phyloP scores from a whole-genome alignment of 371 early-diverging fungal genomes.

The Mortierella sp. region DNA sequence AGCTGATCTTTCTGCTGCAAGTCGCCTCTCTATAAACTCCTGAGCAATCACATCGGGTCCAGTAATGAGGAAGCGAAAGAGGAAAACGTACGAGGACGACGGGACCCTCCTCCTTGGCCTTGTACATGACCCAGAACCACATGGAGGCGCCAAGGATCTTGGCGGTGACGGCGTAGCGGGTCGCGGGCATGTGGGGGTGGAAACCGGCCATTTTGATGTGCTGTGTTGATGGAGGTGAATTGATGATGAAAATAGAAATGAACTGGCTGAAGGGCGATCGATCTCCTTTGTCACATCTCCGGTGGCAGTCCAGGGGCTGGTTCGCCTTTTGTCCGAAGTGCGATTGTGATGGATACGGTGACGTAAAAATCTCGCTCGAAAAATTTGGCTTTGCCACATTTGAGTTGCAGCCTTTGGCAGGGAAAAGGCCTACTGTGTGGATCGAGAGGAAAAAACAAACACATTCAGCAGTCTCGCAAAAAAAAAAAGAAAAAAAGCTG shows the following conservation, averaged over 20 bases:
- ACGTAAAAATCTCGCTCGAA: background rate
- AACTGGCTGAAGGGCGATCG: background rate
- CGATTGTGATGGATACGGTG: background rate
- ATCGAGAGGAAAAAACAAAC: background rate
- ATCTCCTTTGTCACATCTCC: slow-evolving; percentile 1
- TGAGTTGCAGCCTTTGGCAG: background rate
- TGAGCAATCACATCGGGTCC: background rate
- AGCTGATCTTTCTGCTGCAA: background rate
- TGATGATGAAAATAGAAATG: slow-evolving; percentile 9
- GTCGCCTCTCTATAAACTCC: background rate
- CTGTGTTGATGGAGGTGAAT: slow-evolving; percentile 14
- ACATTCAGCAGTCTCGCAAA: slow-evolving; percentile 5
- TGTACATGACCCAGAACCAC: slow-evolving; percentile 93
- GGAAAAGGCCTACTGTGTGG: background rate
- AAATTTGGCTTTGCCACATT: background rate
- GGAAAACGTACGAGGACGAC: slow-evolving; percentile 73
- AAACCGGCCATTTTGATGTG: slow-evolving; percentile 48
- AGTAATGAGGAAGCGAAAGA: background rate
- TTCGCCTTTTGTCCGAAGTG: slow-evolving; percentile 2
- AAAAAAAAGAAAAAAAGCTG: slow-evolving; percentile 18
- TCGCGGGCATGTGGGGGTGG: slow-evolving; percentile 57
- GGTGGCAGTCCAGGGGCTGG: background rate
- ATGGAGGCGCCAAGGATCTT: slow-evolving; percentile 77
- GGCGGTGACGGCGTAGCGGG: slow-evolving; percentile 44
- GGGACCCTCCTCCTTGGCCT: slow-evolving; percentile 85